Evolutionary conservation across 352 stramenopile species (phyloP).

Genomic region (Globisporangium barbulae): DNA sequence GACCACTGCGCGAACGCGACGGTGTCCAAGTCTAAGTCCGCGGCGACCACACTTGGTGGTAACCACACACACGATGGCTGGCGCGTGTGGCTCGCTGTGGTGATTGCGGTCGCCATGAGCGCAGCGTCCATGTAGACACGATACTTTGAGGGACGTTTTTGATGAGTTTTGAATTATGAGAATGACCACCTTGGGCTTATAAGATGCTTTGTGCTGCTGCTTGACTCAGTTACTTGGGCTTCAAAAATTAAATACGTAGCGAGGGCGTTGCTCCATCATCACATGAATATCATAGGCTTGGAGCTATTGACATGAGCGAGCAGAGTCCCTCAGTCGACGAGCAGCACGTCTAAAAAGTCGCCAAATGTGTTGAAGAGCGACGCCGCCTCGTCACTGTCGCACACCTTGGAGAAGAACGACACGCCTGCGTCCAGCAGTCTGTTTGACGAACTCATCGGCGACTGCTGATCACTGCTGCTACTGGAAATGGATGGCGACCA

Average conservation of each 20-base stretch:
- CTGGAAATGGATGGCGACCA: background rate
- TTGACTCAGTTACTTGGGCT: background rate
- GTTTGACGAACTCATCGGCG: slow-evolving; percentile 11
- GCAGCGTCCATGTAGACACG: background rate
- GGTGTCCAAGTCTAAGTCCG: slow-evolving; percentile 1
- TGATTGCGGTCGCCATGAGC: background rate
- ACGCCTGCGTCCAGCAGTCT: slow-evolving; percentile 41
- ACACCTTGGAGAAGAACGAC: slow-evolving; percentile 49
- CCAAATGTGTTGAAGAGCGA: slow-evolving; percentile 70
- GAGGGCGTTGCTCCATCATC: background rate
- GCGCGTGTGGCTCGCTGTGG: background rate
- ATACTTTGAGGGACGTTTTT: background rate
- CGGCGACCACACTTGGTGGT: background rate
- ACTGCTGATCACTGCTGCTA: background rate
- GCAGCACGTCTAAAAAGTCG: slow-evolving; percentile 56
- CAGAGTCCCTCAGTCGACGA: slow-evolving; percentile 30
- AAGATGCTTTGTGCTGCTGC: background rate
- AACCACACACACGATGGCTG: background rate
- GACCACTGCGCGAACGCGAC: slow-evolving; percentile 14
- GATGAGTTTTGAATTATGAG: background rate
- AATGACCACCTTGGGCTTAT: background rate
- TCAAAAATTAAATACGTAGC: background rate
- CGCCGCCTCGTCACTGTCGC: slow-evolving; percentile 55
- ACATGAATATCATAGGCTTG: background rate
- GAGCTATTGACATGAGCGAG: too few species aligned